Evolutionary conservation across 2,329 filamentous ascomycete genomes (phyloP).

Genomic region (Curvularia sp.): DNA sequence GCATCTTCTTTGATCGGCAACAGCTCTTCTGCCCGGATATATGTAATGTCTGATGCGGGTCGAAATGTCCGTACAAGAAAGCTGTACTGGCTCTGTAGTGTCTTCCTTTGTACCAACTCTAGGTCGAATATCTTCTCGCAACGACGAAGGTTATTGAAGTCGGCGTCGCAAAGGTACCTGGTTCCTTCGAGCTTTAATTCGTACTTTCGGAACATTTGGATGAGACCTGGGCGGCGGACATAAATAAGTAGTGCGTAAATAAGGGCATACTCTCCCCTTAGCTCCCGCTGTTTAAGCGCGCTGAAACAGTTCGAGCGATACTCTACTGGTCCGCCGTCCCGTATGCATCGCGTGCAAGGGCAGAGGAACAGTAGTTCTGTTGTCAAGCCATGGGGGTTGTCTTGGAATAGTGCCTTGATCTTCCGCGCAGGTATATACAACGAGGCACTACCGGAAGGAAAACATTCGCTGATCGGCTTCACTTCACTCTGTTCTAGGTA

Average conservation of each 20-base stretch:
- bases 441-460: constrained; percentile 12
- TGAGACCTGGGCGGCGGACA: constrained; percentile 17
- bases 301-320: constrained; percentile 15
- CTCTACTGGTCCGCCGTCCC: constrained; percentile 16
- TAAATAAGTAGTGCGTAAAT: constrained; percentile 22
- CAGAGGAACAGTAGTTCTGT: constrained; percentile 17
- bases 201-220: constrained; percentile 16
- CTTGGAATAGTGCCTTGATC: constrained; percentile 15
- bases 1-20: constrained; percentile 19
- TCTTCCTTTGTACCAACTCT: constrained; percentile 4
- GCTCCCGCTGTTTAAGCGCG: constrained; percentile 15
- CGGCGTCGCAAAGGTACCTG: constrained; percentile 6
- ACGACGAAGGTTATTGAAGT: constrained; percentile 6
- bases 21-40: constrained; percentile 9
- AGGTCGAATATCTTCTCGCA: constrained; percentile 5
- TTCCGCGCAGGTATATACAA: constrained; percentile 18
- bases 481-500: constrained; percentile 12
- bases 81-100: constrained; percentile 16
- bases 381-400: constrained; percentile 13
- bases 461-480: constrained; percentile 12
- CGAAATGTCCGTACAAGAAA: constrained; percentile 16
- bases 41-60: constrained; percentile 11
- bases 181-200: constrained; percentile 20
- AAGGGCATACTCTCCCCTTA: constrained; percentile 17
- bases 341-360: constrained; percentile 10